A percentile compares a stretch with the other conserved stretches of the same genome.
Evolutionary conservation across 352 stramenopile species (phyloP).

Genomic region (Globisporangium spinosum): DNA sequence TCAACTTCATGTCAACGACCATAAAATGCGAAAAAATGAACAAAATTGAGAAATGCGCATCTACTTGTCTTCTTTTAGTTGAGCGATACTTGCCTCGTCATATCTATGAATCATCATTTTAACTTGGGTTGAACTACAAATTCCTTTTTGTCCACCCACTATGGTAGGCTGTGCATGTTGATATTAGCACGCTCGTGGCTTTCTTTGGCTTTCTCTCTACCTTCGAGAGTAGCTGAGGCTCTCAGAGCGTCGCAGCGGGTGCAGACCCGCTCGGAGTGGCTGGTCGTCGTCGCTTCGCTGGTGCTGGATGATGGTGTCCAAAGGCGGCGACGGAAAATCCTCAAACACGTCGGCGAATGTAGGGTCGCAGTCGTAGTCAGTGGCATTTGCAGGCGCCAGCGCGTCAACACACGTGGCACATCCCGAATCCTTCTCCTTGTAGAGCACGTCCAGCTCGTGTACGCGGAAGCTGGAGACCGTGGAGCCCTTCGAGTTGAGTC

Average conservation of each 20-base stretch:
- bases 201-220: background rate
- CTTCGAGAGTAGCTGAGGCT: constrained; percentile 29
- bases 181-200: background rate
- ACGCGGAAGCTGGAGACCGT: constrained; percentile 52
- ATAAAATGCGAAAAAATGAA: background rate
- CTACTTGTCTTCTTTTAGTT: background rate
- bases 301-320: constrained; percentile 59
- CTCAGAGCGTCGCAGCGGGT: constrained; percentile 32
- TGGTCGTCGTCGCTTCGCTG: constrained; percentile 28
- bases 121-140: background rate
- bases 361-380: constrained; percentile 29
- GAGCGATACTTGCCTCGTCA: background rate
- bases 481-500: constrained; percentile 27
- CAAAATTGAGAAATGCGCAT: background rate
- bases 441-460: constrained; percentile 54
- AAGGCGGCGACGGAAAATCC: constrained; percentile 39
- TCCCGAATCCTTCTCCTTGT: constrained; percentile 25
- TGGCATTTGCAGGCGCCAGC: constrained; percentile 9
- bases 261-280: constrained; percentile 2
- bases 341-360: constrained; percentile 57
- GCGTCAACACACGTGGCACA: constrained; percentile 1
- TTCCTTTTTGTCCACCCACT: background rate
- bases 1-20: background rate
- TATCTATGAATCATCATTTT: background rate
- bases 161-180: background rate